Evolutionary conservation across 169 alveolate genomes (phyloP), one percentile per base, ranked within the genome.

Genomic region (Eimeria acervulina): DNA sequence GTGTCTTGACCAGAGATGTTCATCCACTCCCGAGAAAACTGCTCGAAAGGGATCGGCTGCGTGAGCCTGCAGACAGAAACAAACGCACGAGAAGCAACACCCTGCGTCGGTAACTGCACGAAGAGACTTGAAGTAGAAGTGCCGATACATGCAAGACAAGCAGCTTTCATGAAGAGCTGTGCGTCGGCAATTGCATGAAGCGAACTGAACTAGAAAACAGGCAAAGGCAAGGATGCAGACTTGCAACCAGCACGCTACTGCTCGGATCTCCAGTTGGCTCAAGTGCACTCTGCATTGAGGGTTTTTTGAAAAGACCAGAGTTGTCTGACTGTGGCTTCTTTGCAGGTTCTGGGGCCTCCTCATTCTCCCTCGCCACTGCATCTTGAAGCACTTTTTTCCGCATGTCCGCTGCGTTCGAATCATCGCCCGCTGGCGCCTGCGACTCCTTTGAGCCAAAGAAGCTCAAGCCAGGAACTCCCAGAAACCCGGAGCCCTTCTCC

Each of bases 1-100:
- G 97, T 98, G 95, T 98, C 99, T 96, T 98, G 98, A 21, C 98
- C 97, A 33, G 98, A 97, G 51, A 98, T 97, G 92, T 96, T 97
- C 97, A 97, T 97, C 97, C 97, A 97, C 97, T 98, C 99, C 59
- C 98, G 96, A 52, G 98, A 95, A 85, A 98, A 96, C 23, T 94
- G 93, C 38, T 94, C 97, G 74, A 61, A 95, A 21, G 90, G 95
- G 21, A 94, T 90, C 5, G 97, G 97, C 70, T 91, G 93, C 33
- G 93, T 84, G 70, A 52, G 93, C 66, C 94, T 63, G 94, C 84
- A 38, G 40, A 15, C 31, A 5, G 12, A 12, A 0, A 28, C 40
- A 31, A 17, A 15, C 78, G 38, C 33, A 28, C 59, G 23, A 19
- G 78, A 63, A 10, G 74, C 47, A 51, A 47, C 68, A 19, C 55